Base-by-base conservation (phyloP, 345 rosid species). In the Excoecaria cochinchinensis region DNA sequence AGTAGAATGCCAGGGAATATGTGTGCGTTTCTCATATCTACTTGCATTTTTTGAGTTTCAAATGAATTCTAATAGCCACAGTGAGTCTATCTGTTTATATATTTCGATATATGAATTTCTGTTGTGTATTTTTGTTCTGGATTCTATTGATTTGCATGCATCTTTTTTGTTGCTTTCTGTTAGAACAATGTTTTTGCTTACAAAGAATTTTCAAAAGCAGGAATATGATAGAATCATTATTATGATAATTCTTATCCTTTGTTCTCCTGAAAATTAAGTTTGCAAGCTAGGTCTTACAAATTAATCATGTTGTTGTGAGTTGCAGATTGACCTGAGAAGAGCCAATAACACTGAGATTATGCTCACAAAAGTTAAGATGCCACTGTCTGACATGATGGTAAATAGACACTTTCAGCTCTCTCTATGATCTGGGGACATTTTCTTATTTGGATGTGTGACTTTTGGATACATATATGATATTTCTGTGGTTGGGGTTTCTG, bases 311-410 rank as follows among this genome's bases (percentile, higher is more conserved):
- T 76, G 12, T 77, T 42, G 52, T 42, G 36, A 51, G 38, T 76
- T 89, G 79, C 83, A 96, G 99, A 71, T 96, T 81, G 99, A 96
- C 69, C 83, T 96, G 79, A 86, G 99, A 82, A 92, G 99, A 86
- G 98, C 99, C 78, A 87, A 96, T 82, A 96, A 96, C 89, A 96
- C 98, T 62, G 98, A 96, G 87, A 95, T 95, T 78, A 95, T 96
- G 99, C 99, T 96, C 78, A 96, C 99, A 57, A 96, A 96, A 89
- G 97, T 96, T 60, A 96, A 96, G 89, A 96, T 96, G 99, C 97
- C 97, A 13, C 91, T 96, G 69, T 81, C 98, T 66, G 97, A 93
- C 86, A 90, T 96, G 99, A 96, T 93, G 99, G 99, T 96, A 86
- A 88, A 79, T 81, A 67, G 74, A 73, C 59, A 80, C 21, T 59